Percentiles rank a stretch among this genome's conserved stretches.
phyloP scores from a whole-genome alignment of 352 stramenopile species.

The Globisporangium uncinulatum region DNA sequence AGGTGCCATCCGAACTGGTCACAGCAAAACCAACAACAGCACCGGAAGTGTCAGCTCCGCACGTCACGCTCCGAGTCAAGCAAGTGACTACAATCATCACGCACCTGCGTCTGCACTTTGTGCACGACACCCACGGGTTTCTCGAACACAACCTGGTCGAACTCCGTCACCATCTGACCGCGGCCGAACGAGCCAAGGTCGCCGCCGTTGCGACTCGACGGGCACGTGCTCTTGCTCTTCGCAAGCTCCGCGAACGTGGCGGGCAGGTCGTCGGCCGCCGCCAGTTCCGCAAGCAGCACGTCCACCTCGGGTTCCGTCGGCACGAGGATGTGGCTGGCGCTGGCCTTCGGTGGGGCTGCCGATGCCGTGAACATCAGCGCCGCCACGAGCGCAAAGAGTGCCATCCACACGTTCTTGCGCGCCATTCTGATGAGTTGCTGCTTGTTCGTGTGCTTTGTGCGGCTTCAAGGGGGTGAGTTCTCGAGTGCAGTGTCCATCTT shows the following conservation, averaged over 20 bases:
- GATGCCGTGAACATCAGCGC: slow-evolving; percentile 10
- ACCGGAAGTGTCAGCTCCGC: not conserved
- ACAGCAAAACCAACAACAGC: not conserved
- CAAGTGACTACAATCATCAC: not conserved
- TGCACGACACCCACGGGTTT: slow-evolving; percentile 50
- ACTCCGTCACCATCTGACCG: slow-evolving; percentile 73
- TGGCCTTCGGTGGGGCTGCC: slow-evolving; percentile 21
- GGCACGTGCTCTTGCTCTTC: slow-evolving; percentile 68
- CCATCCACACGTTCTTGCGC: slow-evolving; percentile 24
- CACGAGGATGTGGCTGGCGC: slow-evolving; percentile 81
- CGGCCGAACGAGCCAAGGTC: slow-evolving; percentile 64
- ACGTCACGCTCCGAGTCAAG: not conserved
- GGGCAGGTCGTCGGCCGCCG: slow-evolving; percentile 43
- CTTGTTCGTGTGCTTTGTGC: not conserved
- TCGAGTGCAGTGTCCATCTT: not conserved
- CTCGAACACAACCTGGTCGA: slow-evolving; percentile 79
- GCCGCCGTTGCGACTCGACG: slow-evolving; percentile 54
- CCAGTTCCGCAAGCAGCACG: slow-evolving; percentile 49
- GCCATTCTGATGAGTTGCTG: slow-evolving; percentile 1
- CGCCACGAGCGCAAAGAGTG: slow-evolving; percentile 11
- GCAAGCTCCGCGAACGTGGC: slow-evolving; percentile 48
- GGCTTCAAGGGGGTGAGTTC: not conserved
- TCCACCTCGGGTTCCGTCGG: slow-evolving; percentile 57
- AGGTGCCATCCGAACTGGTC: slow-evolving; percentile 5
- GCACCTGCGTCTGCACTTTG: slow-evolving; percentile 76